A percentile compares a stretch with the other conserved stretches of the same genome.
Evolutionary conservation across 768 basidiomycete species (phyloP).

Genomic region (Amanita rubescens): DNA sequence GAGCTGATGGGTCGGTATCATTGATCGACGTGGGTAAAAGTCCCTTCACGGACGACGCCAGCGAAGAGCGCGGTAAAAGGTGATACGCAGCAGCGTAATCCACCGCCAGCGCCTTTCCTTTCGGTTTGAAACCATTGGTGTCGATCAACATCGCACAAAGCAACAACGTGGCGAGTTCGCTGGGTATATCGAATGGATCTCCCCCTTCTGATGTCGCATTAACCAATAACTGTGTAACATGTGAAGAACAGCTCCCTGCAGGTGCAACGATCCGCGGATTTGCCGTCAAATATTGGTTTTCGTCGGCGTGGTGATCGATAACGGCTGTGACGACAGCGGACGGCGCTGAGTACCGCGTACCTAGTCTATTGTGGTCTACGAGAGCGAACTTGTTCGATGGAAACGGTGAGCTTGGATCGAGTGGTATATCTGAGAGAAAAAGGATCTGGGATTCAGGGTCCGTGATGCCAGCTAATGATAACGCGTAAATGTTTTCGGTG

Average conservation of each 20-base stretch:
- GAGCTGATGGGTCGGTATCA: constrained; percentile 6
- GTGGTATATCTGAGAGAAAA: constrained; percentile 58
- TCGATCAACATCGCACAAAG: constrained; percentile 81
- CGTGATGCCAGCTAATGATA: constrained; percentile 50
- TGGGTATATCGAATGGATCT: constrained; percentile 32
- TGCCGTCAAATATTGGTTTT: constrained; percentile 54
- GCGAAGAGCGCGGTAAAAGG: constrained; percentile 53
- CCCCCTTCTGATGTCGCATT: background rate
- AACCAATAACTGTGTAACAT: constrained; percentile 23
- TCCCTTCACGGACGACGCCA: constrained; percentile 18
- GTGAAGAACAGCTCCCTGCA: constrained; percentile 78
- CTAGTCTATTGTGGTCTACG: constrained; percentile 86
- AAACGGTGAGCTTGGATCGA: constrained; percentile 26
- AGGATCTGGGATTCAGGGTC: constrained; percentile 50
- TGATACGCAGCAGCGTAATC: constrained; percentile 61
- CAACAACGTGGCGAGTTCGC: constrained; percentile 70
- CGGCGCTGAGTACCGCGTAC: constrained; percentile 30
- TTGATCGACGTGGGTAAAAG: constrained; percentile 2
- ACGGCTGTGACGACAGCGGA: constrained; percentile 59
- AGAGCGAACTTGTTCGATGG: constrained; percentile 62
- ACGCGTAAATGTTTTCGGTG: constrained; percentile 79
- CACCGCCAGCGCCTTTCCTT: constrained; percentile 63
- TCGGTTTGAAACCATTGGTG: constrained; percentile 69
- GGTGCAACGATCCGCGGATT: constrained; percentile 62
- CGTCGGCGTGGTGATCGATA: constrained; percentile 91